Conservation (phyloP, 1,139 yeast genomes). For the Taiozyma sp. region DNA sequence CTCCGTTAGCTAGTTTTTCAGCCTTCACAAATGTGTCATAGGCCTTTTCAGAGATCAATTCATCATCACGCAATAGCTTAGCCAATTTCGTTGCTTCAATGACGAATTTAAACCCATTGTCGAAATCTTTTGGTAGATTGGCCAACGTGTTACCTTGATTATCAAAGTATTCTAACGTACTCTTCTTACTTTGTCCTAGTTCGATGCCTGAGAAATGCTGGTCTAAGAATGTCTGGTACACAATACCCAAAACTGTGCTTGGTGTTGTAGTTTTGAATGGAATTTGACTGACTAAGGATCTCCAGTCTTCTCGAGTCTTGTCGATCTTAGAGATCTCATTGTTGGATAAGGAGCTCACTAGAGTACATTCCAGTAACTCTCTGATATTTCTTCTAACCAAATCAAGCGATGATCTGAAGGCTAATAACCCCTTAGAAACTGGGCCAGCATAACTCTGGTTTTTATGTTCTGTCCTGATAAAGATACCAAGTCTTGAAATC, state of each 20-base stretch:
- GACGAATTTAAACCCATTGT: slow-evolving; percentile 37
- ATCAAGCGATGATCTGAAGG: slow-evolving; percentile 62
- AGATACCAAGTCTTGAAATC: slow-evolving; percentile 53
- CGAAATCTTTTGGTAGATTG: slow-evolving; percentile 36
- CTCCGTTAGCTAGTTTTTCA: slow-evolving; percentile 24
- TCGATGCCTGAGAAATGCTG: slow-evolving; percentile 4
- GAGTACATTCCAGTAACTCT: slow-evolving; percentile 49
- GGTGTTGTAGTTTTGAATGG: slow-evolving; percentile 46
- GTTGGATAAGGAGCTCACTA: slow-evolving; percentile 47
- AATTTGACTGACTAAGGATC: slow-evolving; percentile 42
- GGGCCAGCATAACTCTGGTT: slow-evolving; percentile 69
- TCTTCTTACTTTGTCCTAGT: slow-evolving; percentile 4
- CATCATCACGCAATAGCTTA: slow-evolving; percentile 25
- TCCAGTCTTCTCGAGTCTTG: slow-evolving; percentile 50
- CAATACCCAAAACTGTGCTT: slow-evolving; percentile 15
- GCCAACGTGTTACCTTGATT: slow-evolving; percentile 21
- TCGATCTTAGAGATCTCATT: slow-evolving; percentile 44
- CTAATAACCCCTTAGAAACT: slow-evolving; percentile 53
- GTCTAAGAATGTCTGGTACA: slow-evolving; percentile 16
- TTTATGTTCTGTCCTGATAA: slow-evolving; percentile 46
- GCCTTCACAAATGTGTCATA: slow-evolving; percentile 35
- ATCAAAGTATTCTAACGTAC: slow-evolving; percentile 12
- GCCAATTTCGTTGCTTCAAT: slow-evolving; percentile 37
- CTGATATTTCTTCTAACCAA: slow-evolving; percentile 46
- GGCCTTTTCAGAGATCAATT: slow-evolving; percentile 32